phyloP scores from a whole-genome alignment of 495 filamentous ascomycete species.

The Talaromyces ruber region DNA sequence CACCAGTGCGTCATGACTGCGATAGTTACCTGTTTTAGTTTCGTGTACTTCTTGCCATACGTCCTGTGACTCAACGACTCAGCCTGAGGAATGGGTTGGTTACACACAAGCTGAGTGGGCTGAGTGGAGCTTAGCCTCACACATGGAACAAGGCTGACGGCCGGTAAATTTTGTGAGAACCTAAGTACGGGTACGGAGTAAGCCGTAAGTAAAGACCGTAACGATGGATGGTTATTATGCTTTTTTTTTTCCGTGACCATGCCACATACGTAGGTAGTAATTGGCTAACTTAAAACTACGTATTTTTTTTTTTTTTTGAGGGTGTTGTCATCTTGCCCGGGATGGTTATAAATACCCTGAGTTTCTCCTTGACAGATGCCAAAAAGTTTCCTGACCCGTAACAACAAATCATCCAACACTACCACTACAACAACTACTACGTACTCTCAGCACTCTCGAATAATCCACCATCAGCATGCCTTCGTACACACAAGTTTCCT shows the following conservation, averaged over 20 bases:
- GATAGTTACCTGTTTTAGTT: not conserved
- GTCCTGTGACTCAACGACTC: constrained; percentile 2
- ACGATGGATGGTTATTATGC: too few relatives aligned
- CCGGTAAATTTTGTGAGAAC: not conserved
- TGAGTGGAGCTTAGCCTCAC: not conserved
- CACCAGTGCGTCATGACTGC: constrained; percentile 1
- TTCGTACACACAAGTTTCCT: constrained; percentile 58
- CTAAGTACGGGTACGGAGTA: not conserved
- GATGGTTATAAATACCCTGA: not conserved
- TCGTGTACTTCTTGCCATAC: not conserved
- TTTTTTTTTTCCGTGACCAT: not conserved
- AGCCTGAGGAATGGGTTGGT: constrained; percentile 1
- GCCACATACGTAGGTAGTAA: not conserved
- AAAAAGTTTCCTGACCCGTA: not conserved
- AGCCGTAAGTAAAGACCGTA: not conserved
- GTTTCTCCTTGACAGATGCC: not conserved
- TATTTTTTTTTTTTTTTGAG: not conserved
- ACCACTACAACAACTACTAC: not conserved
- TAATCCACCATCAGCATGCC: constrained; percentile 50
- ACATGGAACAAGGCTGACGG: constrained; percentile 4
- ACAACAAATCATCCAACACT: not conserved
- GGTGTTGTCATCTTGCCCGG: not conserved
- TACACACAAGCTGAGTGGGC: constrained; percentile 1
- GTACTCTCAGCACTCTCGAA: constrained; percentile 3
- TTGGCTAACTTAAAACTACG: not conserved